Evolutionary conservation across 306 rosid species (phyloP).

Genomic region (Urtica urens): DNA sequence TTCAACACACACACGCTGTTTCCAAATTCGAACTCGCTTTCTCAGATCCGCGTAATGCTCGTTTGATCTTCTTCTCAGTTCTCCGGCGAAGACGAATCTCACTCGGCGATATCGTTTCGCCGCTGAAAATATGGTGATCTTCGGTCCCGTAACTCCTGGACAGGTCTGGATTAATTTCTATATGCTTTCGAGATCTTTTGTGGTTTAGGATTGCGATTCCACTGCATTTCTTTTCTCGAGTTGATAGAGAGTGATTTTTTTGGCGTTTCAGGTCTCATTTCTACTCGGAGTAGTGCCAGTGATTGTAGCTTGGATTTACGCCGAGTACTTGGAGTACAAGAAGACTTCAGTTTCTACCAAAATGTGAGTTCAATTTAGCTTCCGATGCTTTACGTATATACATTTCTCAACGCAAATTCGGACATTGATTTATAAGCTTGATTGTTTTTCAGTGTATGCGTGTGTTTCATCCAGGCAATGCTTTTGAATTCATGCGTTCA

Average conservation of each 20-base stretch:
- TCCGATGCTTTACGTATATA: not conserved
- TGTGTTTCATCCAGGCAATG: no score
- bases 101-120: slow-evolving; percentile 6
- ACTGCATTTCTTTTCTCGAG: not conserved
- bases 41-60: slow-evolving; percentile 18
- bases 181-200: slow-evolving; percentile 24
- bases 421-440: not conserved
- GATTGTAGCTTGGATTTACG: slow-evolving; percentile 55
- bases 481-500: no score
- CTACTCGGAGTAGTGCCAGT: slow-evolving; percentile 58
- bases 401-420: not conserved
- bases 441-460: no score
- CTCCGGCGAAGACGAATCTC: not conserved
- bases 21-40: not conserved
- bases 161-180: slow-evolving; percentile 51
- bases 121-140: slow-evolving; percentile 36
- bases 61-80: slow-evolving; percentile 2
- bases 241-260: not conserved
- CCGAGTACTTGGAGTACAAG: slow-evolving; percentile 67
- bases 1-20: not conserved
- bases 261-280: slow-evolving; percentile 39
- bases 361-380: slow-evolving; percentile 37
- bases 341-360: slow-evolving; percentile 44
- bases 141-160: slow-evolving; percentile 60
- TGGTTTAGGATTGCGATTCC: not conserved